Conservation (phyloP, 2,329 filamentous ascomycete genomes). For the Akanthomyces dipterigenus region DNA sequence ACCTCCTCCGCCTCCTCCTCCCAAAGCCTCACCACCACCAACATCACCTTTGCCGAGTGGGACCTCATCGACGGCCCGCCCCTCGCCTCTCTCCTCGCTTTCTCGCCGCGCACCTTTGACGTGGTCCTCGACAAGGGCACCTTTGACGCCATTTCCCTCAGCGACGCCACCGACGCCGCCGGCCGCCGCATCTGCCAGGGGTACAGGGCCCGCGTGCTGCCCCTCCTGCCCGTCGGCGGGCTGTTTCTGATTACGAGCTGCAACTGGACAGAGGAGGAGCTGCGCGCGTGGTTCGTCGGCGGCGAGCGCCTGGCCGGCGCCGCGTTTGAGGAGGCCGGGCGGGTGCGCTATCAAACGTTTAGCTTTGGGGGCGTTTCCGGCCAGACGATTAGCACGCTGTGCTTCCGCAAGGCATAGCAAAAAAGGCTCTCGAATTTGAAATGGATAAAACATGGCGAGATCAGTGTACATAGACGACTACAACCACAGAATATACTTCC, state of each 20-base stretch:
- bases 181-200: constrained; percentile 63
- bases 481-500: constrained; percentile 12
- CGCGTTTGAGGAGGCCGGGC: constrained; percentile 54
- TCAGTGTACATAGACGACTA: constrained; percentile 16
- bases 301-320: constrained; percentile 23
- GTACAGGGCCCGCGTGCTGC: constrained; percentile 64
- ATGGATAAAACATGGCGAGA: constrained; percentile 11
- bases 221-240: constrained; percentile 63
- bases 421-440: neutral
- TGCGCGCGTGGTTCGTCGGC: constrained; percentile 68
- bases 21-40: constrained; percentile 14
- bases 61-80: constrained; percentile 49
- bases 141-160: constrained; percentile 89
- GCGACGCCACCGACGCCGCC: constrained; percentile 43
- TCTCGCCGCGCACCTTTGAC: constrained; percentile 52
- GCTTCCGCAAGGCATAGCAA: constrained; percentile 51
- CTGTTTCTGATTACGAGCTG: constrained; percentile 86
- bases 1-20: constrained; percentile 34
- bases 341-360: constrained; percentile 78
- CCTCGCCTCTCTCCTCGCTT: constrained; percentile 37
- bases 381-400: constrained; percentile 81
- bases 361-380: constrained; percentile 84
- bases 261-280: constrained; percentile 93
- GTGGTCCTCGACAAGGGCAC: constrained; percentile 97
- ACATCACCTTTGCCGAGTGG: constrained; percentile 49